Base-by-base conservation (phyloP, 2,329 filamentous ascomycete species). In the Tolypocladium tropicale region DNA sequence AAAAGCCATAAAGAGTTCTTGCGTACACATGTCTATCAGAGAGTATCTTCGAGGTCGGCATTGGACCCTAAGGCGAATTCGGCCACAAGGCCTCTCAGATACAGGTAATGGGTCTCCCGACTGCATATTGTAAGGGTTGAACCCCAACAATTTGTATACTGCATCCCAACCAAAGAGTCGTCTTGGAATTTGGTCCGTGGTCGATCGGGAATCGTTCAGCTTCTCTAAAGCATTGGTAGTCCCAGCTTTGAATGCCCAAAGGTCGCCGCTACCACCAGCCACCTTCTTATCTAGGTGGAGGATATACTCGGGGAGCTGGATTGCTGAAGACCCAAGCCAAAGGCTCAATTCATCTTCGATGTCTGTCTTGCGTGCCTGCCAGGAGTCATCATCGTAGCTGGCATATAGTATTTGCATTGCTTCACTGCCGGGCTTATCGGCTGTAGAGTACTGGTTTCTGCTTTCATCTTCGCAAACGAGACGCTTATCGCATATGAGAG, bases 1-100 rank as follows among this genome's bases (percentile, higher is more conserved):
- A 1, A 48, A 28, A 2, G 43, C 16, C 14, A 51, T 56, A 28
- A 61, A 60, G 1, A 63, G 55, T 11, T 62, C 59, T 33, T 60
- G 59, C n/a, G 56, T 55, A 25, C 59, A 58, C 0, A 57, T 21
- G 2, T 61, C 56, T 18, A 61, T 53, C 3, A 62, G 53, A 5
- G 59, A 56, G 18, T 18, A 14, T 23, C 30, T 23, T 12, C 18
- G 25, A 6, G 18, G 52, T n/a, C 28, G 28, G 21, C 39, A 54
- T 11, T 54, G 53, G 12, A 54, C 23, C 16, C 28, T 46, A 1
- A 46, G 23, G 9, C 12, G 18, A 25, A 25, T 37, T 28, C 11
- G 32, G 11, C 37, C 23, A 11, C 12, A 5, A 25, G 21, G 21
- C 11, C 18, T 25, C n/a, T 16, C 7, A 9, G 18, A 25, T 10